Evolutionary conservation across 345 rosid species (phyloP).

Genomic region (Populus davidiana): DNA sequence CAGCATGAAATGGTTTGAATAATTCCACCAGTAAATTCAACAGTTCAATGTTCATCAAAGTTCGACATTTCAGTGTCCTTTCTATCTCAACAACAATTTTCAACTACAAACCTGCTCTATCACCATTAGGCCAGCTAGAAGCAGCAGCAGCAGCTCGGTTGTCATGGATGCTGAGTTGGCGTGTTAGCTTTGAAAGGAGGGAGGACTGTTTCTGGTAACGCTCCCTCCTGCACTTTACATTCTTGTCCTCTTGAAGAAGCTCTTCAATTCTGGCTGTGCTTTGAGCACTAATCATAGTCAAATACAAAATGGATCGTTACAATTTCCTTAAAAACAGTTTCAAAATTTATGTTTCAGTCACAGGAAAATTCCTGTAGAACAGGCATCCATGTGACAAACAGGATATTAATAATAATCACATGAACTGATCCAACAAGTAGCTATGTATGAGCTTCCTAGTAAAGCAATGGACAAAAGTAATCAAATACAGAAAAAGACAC

Average conservation of each 20-base stretch:
- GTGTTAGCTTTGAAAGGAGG: conserved; percentile 72
- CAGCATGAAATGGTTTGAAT: background rate
- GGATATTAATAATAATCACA: background rate
- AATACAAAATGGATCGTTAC: background rate
- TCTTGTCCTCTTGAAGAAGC: conserved; percentile 85
- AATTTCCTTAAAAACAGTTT: background rate
- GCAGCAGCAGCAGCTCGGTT: conserved; percentile 87
- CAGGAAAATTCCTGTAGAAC: background rate
- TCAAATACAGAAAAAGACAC: background rate
- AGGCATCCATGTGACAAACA: background rate
- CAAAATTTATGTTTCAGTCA: background rate
- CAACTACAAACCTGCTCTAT: conserved; percentile 40
- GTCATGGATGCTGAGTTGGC: conserved; percentile 84
- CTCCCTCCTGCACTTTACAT: conserved; percentile 70
- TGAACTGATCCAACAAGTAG: background rate
- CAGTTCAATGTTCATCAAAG: background rate
- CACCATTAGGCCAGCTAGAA: conserved; percentile 60
- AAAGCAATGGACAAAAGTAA: background rate
- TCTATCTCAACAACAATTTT: background rate
- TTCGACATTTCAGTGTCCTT: too few species aligned
- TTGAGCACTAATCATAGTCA: conserved; percentile 49
- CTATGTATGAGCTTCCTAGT: background rate
- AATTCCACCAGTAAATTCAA: background rate
- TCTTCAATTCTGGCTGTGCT: conserved; percentile 74
- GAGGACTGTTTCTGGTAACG: conserved; percentile 77